A percentile compares a stretch with the other conserved stretches of the same genome.
These are phyloP conservation scores for Chionographis japonica DNA, from an alignment of 106 monocot genomes.

Conservation along the genomic window DNA sequence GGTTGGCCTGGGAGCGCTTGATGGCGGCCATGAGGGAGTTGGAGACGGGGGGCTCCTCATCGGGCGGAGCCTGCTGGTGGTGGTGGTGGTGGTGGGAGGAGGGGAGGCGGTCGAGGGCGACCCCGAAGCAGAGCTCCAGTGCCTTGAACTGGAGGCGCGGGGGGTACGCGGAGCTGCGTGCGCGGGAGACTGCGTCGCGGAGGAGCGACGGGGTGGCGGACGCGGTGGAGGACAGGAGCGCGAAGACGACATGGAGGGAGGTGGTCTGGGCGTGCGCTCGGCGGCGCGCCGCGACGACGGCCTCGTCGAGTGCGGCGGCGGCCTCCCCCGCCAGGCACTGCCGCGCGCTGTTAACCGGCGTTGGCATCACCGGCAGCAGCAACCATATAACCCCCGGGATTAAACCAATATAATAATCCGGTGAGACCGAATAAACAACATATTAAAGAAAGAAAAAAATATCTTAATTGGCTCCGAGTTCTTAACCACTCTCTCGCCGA, in stretches of 20 bases:
- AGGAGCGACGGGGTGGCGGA: conserved; percentile 25
- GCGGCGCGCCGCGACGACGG: conserved; percentile 60
- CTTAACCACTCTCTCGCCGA: no score
- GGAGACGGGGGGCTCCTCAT: conserved; percentile 66
- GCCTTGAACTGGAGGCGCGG: conserved; percentile 71
- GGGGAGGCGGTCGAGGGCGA: conserved; percentile 83
- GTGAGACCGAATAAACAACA: no score
- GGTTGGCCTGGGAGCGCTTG: conserved; percentile 96
- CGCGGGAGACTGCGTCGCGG: conserved; percentile 48
- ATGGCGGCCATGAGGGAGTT: conserved; percentile 99
- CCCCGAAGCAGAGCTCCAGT: conserved; percentile 80
- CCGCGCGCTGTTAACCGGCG: conserved; percentile 68
- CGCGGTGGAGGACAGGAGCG: conserved; percentile 46
- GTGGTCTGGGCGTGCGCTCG: conserved; percentile 87
- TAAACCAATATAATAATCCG: no score
- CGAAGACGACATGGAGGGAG: conserved; percentile 83
- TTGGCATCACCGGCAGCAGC: conserved; percentile 45
- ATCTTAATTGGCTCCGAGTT: no score
- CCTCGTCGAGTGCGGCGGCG: conserved; percentile 58
- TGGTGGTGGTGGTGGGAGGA: conserved; percentile 19
- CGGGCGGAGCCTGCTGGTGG: not conserved
- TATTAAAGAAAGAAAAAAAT: no score
- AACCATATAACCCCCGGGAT: no score
- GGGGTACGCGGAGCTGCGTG: conserved; percentile 44
- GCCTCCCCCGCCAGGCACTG: conserved; percentile 59